These are phyloP conservation scores for Clavariopsis aquatica DNA, from an alignment of 495 filamentous ascomycete genomes.

Conservation along the genomic window DNA sequence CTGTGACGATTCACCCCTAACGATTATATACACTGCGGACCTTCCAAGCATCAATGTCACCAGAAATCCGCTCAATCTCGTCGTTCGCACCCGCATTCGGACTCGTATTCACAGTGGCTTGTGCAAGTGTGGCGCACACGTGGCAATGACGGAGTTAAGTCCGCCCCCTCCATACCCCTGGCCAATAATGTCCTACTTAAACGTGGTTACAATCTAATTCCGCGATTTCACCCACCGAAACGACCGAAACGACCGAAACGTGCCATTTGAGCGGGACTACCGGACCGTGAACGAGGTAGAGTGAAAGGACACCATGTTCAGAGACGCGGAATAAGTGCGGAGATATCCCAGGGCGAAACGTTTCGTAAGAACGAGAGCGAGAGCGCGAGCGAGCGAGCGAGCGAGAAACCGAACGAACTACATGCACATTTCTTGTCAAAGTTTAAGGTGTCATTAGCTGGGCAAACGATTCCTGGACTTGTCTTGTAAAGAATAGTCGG, in stretches of 20 bases:
- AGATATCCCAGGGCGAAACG: background rate
- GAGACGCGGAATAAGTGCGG: background rate
- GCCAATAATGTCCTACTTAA: background rate
- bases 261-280: background rate
- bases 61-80: too few species aligned
- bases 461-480: too few species aligned
- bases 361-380: background rate
- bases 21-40: background rate
- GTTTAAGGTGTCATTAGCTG: too few species aligned
- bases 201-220: constrained; percentile 11
- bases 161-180: background rate
- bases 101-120: background rate
- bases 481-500: too few species aligned
- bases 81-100: background rate
- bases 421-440: too few species aligned
- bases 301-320: constrained; percentile 22
- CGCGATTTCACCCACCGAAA: background rate
- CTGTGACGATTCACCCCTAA: too few species aligned
- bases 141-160: constrained; percentile 7
- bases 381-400: background rate
- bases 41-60: background rate
- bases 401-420: too few species aligned
- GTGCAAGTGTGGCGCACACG: constrained; percentile 1
- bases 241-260: too few species aligned
- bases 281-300: constrained; percentile 10